Conservation (phyloP, 2,329 filamentous ascomycete genomes). For the Venturia nashicola region DNA sequence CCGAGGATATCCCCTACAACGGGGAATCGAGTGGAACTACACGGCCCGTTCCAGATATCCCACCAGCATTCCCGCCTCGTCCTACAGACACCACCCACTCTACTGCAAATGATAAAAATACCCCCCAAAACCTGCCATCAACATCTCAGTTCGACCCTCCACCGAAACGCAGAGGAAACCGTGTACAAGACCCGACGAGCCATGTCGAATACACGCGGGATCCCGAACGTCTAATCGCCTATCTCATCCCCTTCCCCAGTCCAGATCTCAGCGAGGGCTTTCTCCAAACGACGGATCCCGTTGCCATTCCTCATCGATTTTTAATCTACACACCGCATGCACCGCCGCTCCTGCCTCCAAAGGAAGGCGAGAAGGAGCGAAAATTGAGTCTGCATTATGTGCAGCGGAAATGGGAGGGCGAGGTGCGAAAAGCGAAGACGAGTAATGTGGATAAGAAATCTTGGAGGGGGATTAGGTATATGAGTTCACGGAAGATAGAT, state of each 20-base stretch:
- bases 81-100: not conserved
- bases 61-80: not conserved
- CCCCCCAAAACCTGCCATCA: not conserved
- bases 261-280: constrained; percentile 23
- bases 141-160: not conserved
- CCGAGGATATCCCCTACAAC: not conserved
- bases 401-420: constrained; percentile 33
- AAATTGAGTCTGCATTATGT: constrained; percentile 26
- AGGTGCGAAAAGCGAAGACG: constrained; percentile 31
- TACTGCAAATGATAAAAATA: not conserved
- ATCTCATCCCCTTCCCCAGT: constrained; percentile 32
- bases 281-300: constrained; percentile 15
- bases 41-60: not conserved
- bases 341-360: constrained; percentile 28
- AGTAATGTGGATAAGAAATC: constrained; percentile 26
- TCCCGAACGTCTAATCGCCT: constrained; percentile 29
- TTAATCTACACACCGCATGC: constrained; percentile 33
- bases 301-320: constrained; percentile 26
- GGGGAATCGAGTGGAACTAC: not conserved
- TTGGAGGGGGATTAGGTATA: constrained; percentile 31
- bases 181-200: constrained; percentile 10
- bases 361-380: constrained; percentile 28
- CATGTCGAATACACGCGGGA: constrained; percentile 29
- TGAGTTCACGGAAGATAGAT: constrained; percentile 26
- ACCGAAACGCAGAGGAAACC: not conserved